Percentiles rank a stretch among this genome's conserved stretches.
phyloP scores from a whole-genome alignment of 2,329 filamentous ascomycete species.

The Dichotomopilus funicola region DNA sequence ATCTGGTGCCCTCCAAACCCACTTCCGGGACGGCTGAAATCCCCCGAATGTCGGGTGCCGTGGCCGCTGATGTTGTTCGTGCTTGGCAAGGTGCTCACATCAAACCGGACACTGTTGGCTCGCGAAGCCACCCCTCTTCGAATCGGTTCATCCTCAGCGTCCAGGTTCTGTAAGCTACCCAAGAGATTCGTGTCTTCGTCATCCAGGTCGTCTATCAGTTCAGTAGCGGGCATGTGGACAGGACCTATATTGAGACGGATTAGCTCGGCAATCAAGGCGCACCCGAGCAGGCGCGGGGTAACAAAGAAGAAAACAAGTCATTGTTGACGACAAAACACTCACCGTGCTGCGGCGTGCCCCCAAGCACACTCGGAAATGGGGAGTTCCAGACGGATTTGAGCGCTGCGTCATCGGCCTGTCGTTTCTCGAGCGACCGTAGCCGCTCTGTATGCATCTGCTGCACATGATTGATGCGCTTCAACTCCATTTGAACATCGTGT shows the following conservation, averaged over 20 bases:
- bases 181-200: conserved; percentile 77
- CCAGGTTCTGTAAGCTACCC: conserved; percentile 67
- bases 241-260: conserved; percentile 50
- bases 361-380: conserved; percentile 79
- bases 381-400: conserved; percentile 89
- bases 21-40: conserved; percentile 73
- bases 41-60: conserved; percentile 72
- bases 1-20: conserved; percentile 69
- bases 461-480: conserved; percentile 59
- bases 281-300: background rate
- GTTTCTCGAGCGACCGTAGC: conserved; percentile 56
- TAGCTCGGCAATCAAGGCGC: conserved; percentile 11
- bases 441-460: conserved; percentile 58
- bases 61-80: conserved; percentile 68
- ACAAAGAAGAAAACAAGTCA: too few relatives aligned
- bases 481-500: conserved; percentile 63
- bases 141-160: conserved; percentile 79
- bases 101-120: conserved; percentile 95
- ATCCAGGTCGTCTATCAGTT: conserved; percentile 63
- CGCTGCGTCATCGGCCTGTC: conserved; percentile 60
- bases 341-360: conserved; percentile 85
- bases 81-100: conserved; percentile 88
- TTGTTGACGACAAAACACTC: conserved; percentile 27
- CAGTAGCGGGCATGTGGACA: conserved; percentile 68
- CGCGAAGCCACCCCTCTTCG: conserved; percentile 81